Base-by-base conservation (phyloP, 768 basidiomycete genomes). In the Lentinula edodes region DNA sequence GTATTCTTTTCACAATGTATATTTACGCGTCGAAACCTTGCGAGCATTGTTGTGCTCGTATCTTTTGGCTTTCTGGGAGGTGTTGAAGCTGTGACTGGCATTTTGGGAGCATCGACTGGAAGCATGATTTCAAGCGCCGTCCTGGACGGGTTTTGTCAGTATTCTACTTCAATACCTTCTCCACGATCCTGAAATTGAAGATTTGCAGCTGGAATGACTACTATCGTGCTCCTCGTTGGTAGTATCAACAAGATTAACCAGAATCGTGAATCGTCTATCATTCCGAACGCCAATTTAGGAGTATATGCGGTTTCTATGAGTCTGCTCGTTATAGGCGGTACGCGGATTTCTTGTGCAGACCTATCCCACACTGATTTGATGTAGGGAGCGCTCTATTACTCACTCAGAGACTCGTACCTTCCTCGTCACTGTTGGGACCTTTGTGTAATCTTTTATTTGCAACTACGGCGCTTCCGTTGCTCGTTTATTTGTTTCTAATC, bases 391-490 rank as follows among this genome's bases (percentile, higher is more conserved):
- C 43, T 7, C 13, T 56, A 16, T 56, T 42, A 6, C 39, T 56
- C 4, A 23, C 35, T 39, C 52, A 8, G 43, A n/a, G 23, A 23
- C 38, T 15, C 7, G 6, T 38, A 55, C 18, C 35, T 1, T 9
- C 53, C 15, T 43, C 15, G 9, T 56, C 55, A 9, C 8, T 59
- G 7, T 20, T 59, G 15, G 46, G 58, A 5, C 58, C 58, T 35
- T 10, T 59, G 16, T 59, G 48, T 39, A 12, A 48, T 23, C 58
- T 59, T 13, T 23, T 59, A 6, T 59, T 35, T 32, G 43, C 43
- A n/a, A 59, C 45, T 8, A 45, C 45, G 32, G 58, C n/a, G 8
- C 58, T 59, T 28, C 58, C 58, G 10, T 39, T 59, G 20, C 58
- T 59, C 35, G 46, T 50, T n/a, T 59, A 59, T 15, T 28, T 38